phyloP scores from a whole-genome alignment of 257 asterid species.

The Schizonepeta tenuifolia region DNA sequence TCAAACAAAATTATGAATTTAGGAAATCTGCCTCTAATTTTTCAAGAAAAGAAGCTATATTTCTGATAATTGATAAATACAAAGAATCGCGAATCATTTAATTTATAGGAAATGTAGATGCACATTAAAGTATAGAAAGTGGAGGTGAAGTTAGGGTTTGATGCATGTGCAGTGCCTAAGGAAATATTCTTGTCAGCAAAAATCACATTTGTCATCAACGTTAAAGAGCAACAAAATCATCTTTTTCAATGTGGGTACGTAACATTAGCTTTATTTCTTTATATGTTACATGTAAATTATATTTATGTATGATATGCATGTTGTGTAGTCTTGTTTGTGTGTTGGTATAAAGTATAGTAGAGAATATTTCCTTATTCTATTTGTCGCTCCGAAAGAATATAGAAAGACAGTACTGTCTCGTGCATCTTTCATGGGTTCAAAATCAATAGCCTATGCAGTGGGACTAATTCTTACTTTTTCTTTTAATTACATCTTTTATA shows the following conservation, averaged over 20 bases:
- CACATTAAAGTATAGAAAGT: not conserved
- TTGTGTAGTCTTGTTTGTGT: not conserved
- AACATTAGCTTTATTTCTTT: conserved; percentile 12
- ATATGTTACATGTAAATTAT: not conserved
- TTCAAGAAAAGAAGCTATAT: not conserved
- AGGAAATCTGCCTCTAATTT: not conserved
- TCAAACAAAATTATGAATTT: not conserved
- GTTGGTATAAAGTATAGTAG: conserved; percentile 1
- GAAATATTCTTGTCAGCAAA: conserved; percentile 23
- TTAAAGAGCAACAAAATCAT: conserved; percentile 17
- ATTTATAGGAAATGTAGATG: not conserved
- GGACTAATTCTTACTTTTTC: not conserved
- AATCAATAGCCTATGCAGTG: not conserved
- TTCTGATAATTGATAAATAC: not conserved
- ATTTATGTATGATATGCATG: not conserved
- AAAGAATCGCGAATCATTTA: not conserved
- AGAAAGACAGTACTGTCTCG: conserved; percentile 26
- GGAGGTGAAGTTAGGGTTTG: not conserved
- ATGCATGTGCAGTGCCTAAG: conserved; percentile 8
- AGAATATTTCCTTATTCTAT: conserved; percentile 35
- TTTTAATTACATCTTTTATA: no score
- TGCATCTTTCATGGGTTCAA: conserved; percentile 28
- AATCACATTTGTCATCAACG: conserved; percentile 11
- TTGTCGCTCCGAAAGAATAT: conserved; percentile 11
- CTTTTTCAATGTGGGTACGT: not conserved